Evolutionary conservation across 768 basidiomycete genomes (phyloP).

Genomic region (Naganishia friedmannii): DNA sequence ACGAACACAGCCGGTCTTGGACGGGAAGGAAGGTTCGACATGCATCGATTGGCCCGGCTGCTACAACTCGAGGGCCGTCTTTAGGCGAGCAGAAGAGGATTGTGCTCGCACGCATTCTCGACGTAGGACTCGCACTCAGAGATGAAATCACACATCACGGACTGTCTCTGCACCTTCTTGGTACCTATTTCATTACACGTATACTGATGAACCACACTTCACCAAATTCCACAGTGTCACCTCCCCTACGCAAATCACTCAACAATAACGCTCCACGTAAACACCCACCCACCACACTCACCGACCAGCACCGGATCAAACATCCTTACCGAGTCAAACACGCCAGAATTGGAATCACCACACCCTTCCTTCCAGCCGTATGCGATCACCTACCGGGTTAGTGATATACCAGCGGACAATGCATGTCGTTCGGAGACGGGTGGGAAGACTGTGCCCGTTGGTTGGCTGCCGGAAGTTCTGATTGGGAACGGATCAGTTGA

Average conservation of each 20-base stretch:
- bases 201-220: too few relatives aligned
- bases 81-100: too few relatives aligned
- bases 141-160: too few relatives aligned
- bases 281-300: background rate
- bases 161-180: too few relatives aligned
- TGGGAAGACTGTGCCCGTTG: background rate
- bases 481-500: background rate
- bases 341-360: conserved; percentile 2
- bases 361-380: conserved; percentile 15
- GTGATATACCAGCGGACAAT: background rate
- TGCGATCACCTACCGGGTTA: conserved; percentile 8
- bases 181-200: too few relatives aligned
- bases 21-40: too few relatives aligned
- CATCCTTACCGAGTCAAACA: too few relatives aligned
- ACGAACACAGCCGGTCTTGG: too few relatives aligned
- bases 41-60: too few relatives aligned
- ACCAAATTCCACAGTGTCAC: conserved; percentile 7
- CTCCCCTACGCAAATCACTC: background rate
- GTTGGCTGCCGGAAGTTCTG: background rate
- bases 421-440: background rate
- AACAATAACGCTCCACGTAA: conserved; percentile 8
- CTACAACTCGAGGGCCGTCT: too few relatives aligned
- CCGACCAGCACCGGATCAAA: background rate
- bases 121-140: too few relatives aligned
- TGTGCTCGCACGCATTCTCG: too few relatives aligned